Evolutionary conservation across 495 filamentous ascomycete species (phyloP), one percentile per base, ranked within the genome.

Genomic region (Hypoxylon rickii): DNA sequence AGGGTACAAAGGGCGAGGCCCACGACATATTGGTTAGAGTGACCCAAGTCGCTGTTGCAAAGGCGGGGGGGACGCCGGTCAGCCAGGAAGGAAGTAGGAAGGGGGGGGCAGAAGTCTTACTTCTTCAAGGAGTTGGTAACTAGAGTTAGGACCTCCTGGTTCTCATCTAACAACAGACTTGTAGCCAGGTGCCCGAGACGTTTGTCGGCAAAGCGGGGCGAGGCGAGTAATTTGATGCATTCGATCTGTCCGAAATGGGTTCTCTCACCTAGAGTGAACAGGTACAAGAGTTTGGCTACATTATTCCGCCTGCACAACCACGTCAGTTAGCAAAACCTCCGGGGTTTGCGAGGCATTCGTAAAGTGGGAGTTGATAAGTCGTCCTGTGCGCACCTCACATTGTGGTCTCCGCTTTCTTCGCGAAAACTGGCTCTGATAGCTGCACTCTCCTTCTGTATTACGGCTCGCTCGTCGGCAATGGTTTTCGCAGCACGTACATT

Each of bases 191-290:
- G 97, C 18, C 94, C 94, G 66, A 98, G 73, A 34, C 94, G 86
- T 77, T 98, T 98, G 80, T 98, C 94, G 60, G 95, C 94, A 70
- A 98, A 98, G 32, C 92, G 89, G 53, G 95, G 92, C 8, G 95
- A 97, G 47, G 94, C 94, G 13, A 98, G 83, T 37, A 98, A 81
- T 74, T 97, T 98, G 68, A 98, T 81, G 73, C 94, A 98, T 86
- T 98, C 94, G 73, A 98, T 97, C 78, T 98, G 94, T 44, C 94
- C 94, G 69, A 98, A 98, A 76, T 98, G 94, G 54, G 94, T 98
- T 52, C 94, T 83, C 72, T 98, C 94, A 50, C 94, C 94, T n/a
- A 98, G 83, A 1, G 94, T 98, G 71, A 98, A 98, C 44, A 98
- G 89, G 66, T 98, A 98, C 32, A 98, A 81, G 15, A 98, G 83